These are phyloP conservation scores for Colletotrichum tropicale DNA, from an alignment of 2,329 filamentous ascomycete species.

Conservation along the genomic window DNA sequence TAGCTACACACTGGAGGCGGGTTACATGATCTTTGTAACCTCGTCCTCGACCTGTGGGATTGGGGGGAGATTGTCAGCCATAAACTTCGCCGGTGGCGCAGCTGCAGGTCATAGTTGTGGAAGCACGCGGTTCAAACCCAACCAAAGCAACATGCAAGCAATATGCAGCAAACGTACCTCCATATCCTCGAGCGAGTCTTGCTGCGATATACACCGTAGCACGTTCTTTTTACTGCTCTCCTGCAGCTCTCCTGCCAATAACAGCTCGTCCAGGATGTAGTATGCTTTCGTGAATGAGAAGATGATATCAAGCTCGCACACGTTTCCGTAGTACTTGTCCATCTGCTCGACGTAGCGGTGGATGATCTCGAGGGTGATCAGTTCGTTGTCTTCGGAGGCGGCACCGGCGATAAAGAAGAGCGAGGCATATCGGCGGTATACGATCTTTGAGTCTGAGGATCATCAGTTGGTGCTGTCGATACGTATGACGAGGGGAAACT, in stretches of 20 bases:
- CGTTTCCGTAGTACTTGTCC: conserved; percentile 99
- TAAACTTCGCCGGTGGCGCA: conserved; percentile 17
- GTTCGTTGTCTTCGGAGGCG: conserved; percentile 95
- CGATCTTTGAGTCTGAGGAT: conserved; percentile 87
- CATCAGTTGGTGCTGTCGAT: not conserved
- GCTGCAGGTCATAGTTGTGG: not conserved
- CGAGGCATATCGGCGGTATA: conserved; percentile 97
- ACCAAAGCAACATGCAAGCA: not conserved
- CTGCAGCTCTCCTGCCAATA: conserved; percentile 95
- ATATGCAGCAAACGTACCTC: conserved; percentile 74
- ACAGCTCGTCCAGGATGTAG: conserved; percentile 96
- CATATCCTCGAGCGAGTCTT: conserved; percentile 98
- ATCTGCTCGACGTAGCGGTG: conserved; percentile 99
- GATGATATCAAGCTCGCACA: conserved; percentile 99
- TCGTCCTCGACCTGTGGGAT: conserved; percentile 81
- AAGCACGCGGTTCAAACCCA: not conserved
- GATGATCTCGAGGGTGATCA: conserved; percentile 98
- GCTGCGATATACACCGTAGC: conserved; percentile 91
- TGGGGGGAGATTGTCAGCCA: conserved; percentile 53
- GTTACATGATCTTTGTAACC: conserved; percentile 87
- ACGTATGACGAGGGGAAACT: not conserved
- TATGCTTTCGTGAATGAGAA: conserved; percentile 99
- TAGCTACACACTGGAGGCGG: conserved; percentile 21
- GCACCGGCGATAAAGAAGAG: conserved; percentile 99
- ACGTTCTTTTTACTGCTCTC: conserved; percentile 99